Conservation (phyloP, 2,329 filamentous ascomycete species). For the Exophiala bonariae region DNA sequence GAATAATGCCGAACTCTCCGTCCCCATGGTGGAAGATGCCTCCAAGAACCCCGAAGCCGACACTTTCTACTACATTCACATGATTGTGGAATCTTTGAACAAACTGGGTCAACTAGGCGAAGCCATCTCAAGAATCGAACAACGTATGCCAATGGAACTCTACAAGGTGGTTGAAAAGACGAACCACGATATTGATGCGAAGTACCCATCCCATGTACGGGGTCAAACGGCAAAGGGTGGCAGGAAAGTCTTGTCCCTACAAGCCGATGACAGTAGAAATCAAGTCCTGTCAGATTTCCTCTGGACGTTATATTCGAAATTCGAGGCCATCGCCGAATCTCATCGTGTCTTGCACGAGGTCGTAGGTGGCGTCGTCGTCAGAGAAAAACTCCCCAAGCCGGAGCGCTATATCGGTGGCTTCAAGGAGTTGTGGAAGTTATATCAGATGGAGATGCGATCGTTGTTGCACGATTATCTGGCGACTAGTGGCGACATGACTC, state of each 20-base stretch:
- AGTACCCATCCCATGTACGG: conserved; percentile 78
- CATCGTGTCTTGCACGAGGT: conserved; percentile 93
- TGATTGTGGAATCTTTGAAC: conserved; percentile 86
- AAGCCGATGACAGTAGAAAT: conserved; percentile 73
- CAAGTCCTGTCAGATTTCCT: conserved; percentile 89
- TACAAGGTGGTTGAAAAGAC: conserved; percentile 94
- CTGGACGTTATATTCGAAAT: conserved; percentile 91
- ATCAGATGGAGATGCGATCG: conserved; percentile 95
- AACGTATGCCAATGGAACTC: conserved; percentile 87
- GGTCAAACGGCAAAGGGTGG: conserved; percentile 47
- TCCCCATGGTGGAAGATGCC: conserved; percentile 75
- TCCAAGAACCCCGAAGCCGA: conserved; percentile 93
- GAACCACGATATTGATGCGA: conserved; percentile 87
- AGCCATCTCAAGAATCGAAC: conserved; percentile 86
- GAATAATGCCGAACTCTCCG: conserved; percentile 55
- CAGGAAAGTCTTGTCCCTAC: conserved; percentile 60
- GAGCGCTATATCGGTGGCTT: conserved; percentile 80
- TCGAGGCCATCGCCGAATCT: conserved; percentile 93
- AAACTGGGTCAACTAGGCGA: conserved; percentile 83
- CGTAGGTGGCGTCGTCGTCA: conserved; percentile 77
- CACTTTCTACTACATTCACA: conserved; percentile 87
- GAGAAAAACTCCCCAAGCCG: conserved; percentile 67
- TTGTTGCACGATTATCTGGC: conserved; percentile 94
- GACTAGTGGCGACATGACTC: conserved; percentile 75
- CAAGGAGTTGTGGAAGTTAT: conserved; percentile 95